Evolutionary conservation across 768 basidiomycete genomes (phyloP), one percentile per base, ranked within the genome.

Genomic region (Pleurotus eryngii): DNA sequence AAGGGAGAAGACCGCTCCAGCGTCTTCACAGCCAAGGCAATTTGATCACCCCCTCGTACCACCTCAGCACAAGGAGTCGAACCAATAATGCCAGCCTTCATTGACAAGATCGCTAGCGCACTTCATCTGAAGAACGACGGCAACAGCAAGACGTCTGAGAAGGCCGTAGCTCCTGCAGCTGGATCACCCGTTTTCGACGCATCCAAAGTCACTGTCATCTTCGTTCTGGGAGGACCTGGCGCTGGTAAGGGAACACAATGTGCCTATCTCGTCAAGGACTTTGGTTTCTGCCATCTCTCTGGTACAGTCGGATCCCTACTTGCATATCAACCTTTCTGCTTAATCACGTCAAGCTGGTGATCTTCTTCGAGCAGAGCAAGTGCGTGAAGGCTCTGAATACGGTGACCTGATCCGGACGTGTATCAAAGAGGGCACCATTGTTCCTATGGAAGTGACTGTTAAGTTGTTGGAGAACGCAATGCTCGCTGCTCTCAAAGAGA

Each of bases 201-300:
- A 30, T 67, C 69, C 47, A 87, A 91, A 61, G 88, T 98, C 64
- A 87, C 82, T 15, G 95, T 99, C 57, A 79, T 98, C 66, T 99
- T 91, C 66, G 95, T 98, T 22, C 86, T 99, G 12, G 97, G 97
- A 38, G 97, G 97, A 0, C 97, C 97, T 17, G 97, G 97, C 50
- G 95, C 95, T 64, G 95, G 95, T 88, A 98, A 98, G 71, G 97
- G 97, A 46, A 98, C 97, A 0, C 97, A 98, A 70, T 98, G 95
- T 68, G 82, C 78, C 22, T 81, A 76, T 54, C 86, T 98, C 49
- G 95, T 98, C 12, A 64, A 85, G 46, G 89, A 91, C 55, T 95
- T 90, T 67, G 80, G 82, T 55, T 98, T 98, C 70, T 88, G 85
- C 64, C 97, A 99, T 76, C 84, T 99, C 46, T 97, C 94, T 45